These are phyloP conservation scores for Hirsutella thompsonii DNA, from an alignment of 2,329 filamentous ascomycete genomes.

Conservation along the genomic window DNA sequence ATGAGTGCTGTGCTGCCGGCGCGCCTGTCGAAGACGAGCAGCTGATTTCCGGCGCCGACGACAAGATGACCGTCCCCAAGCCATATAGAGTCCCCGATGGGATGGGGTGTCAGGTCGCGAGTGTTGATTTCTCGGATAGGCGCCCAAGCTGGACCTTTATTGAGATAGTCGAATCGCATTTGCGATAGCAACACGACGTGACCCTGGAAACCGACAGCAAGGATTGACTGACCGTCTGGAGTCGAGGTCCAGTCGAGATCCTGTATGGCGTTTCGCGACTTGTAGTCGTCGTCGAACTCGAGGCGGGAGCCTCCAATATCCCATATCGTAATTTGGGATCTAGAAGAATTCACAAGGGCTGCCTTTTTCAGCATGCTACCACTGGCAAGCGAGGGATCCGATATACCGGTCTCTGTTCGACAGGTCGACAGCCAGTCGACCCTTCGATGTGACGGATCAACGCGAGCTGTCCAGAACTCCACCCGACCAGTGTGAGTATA, in stretches of 20 bases:
- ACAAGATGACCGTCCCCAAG: conserved; percentile 73
- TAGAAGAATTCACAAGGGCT: conserved; percentile 62
- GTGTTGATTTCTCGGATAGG: conserved; percentile 73
- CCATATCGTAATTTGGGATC: conserved; percentile 78
- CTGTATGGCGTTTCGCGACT: conserved; percentile 59
- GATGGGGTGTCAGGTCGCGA: conserved; percentile 70
- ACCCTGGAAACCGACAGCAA: conserved; percentile 87
- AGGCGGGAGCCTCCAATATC: conserved; percentile 70
- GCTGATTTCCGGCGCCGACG: conserved; percentile 80
- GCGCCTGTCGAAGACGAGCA: conserved; percentile 73
- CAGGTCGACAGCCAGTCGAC: conserved; percentile 78
- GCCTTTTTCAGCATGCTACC: conserved; percentile 80
- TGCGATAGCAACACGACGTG: conserved; percentile 72
- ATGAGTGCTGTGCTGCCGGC: conserved; percentile 52
- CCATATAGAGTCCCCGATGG: conserved; percentile 91
- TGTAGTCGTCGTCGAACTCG: conserved; percentile 68
- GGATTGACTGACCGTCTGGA: conserved; percentile 74
- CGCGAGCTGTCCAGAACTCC: conserved; percentile 73
- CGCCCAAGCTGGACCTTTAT: conserved; percentile 81
- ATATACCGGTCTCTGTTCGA: conserved; percentile 65
- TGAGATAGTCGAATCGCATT: conserved; percentile 83
- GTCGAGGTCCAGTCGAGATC: conserved; percentile 94
- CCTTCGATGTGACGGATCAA: conserved; percentile 44
- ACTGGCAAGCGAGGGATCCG: conserved; percentile 63
- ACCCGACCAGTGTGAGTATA: conserved; percentile 65